phyloP scores from a whole-genome alignment of 768 basidiomycete genomes.

The Rossbeevera mucosa region DNA sequence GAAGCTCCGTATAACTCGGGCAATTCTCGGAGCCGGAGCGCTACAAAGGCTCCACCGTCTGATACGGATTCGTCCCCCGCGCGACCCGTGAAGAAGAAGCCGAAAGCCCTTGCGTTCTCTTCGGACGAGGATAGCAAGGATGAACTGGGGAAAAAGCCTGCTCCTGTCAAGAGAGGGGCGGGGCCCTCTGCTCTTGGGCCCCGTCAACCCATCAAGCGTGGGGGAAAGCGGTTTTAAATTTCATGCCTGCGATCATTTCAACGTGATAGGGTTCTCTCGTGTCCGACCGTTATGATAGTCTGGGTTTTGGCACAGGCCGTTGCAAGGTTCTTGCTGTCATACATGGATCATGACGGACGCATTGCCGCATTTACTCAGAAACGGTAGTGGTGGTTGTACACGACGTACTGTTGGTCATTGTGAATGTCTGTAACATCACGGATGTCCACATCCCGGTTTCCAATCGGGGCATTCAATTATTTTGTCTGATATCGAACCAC shows the following conservation, averaged over 20 bases:
- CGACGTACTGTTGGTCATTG: background rate
- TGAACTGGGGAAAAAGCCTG: conserved; percentile 41
- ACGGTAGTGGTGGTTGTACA: background rate
- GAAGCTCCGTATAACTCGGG: conserved; percentile 4
- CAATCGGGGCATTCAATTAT: background rate
- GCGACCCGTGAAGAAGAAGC: conserved; percentile 52
- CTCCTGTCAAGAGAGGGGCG: conserved; percentile 40
- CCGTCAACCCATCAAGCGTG: conserved; percentile 72
- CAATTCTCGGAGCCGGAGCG: conserved; percentile 21
- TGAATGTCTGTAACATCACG: conserved; percentile 2
- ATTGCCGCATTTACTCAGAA: background rate
- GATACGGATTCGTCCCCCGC: conserved; percentile 54
- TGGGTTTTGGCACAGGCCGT: background rate
- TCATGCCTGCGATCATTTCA: background rate
- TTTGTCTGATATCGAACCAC: background rate
- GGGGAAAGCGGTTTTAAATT: conserved; percentile 66
- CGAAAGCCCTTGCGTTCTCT: conserved; percentile 34
- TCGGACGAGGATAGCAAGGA: conserved; percentile 60
- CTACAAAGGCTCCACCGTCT: conserved; percentile 24
- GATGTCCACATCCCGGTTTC: background rate
- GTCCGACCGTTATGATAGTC: background rate
- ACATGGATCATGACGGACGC: background rate
- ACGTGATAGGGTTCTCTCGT: background rate
- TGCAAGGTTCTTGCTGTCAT: conserved; percentile 11
- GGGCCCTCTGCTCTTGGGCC: conserved; percentile 43